Evolutionary conservation across 495 filamentous ascomycete genomes (phyloP).

Genomic region (Hypoxylon crocopeplum): DNA sequence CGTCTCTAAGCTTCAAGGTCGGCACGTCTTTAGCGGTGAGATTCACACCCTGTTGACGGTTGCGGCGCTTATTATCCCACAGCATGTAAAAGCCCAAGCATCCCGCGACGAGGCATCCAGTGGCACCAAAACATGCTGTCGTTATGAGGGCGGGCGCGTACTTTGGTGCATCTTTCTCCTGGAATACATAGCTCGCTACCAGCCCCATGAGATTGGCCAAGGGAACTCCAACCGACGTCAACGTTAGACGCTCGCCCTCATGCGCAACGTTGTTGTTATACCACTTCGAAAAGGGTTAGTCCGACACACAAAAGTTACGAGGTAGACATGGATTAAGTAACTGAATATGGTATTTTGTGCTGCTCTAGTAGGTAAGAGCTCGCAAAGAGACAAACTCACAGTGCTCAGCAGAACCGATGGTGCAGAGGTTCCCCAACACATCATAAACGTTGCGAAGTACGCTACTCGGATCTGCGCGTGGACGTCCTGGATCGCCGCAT

Average conservation of each 20-base stretch:
- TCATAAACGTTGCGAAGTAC: conserved; percentile 83
- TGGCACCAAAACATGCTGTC: conserved; percentile 74
- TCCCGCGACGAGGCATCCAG: conserved; percentile 64
- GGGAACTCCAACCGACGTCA: conserved; percentile 77
- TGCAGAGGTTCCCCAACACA: conserved; percentile 75
- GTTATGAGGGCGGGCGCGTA: conserved; percentile 78
- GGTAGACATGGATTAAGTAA: too few relatives aligned
- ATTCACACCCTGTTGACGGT: conserved; percentile 65
- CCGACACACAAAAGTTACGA: too few relatives aligned
- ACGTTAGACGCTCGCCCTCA: conserved; percentile 71
- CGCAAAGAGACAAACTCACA: conserved; percentile 36
- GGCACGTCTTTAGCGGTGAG: conserved; percentile 70
- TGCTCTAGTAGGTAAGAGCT: not conserved
- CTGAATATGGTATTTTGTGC: too few relatives aligned
- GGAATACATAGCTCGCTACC: conserved; percentile 77
- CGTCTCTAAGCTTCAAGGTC: conserved; percentile 71
- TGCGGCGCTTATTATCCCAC: conserved; percentile 69
- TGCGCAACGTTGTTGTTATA: conserved; percentile 85
- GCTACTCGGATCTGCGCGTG: conserved; percentile 64
- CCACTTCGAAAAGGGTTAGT: conserved; percentile 55
- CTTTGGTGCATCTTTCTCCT: conserved; percentile 70
- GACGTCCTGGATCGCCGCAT: conserved; percentile 69
- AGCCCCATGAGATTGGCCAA: conserved; percentile 84
- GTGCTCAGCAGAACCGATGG: conserved; percentile 62
- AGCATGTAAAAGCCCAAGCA: conserved; percentile 72